Evolutionary conservation across 306 rosid genomes (phyloP).

Genomic region (Astragalus membranaceus): DNA sequence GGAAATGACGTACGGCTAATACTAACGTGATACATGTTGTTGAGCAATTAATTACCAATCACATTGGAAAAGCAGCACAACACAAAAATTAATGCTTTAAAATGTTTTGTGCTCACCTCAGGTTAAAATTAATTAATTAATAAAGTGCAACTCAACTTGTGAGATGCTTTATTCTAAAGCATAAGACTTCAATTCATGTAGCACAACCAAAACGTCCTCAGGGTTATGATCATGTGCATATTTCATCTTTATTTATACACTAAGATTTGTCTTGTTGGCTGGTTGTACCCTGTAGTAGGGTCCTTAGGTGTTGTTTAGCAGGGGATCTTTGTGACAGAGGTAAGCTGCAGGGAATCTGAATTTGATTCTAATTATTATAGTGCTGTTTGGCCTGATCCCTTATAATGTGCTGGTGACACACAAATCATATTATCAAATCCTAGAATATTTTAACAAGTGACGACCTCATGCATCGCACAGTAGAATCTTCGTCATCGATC

Average conservation of each 20-base stretch:
- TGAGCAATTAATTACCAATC: neutral
- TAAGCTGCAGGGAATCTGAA: slow-evolving; percentile 23
- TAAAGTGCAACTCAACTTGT: neutral
- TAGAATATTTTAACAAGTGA: slow-evolving; percentile 3
- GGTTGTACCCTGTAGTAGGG: neutral
- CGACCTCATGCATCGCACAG: neutral
- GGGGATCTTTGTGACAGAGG: slow-evolving; percentile 17
- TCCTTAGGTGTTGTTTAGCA: neutral
- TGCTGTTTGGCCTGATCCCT: neutral
- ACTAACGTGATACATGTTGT: neutral
- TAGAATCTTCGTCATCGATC: neutral
- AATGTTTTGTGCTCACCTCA: neutral
- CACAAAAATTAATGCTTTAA: no score
- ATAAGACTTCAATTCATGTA: neutral
- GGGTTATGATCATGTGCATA: neutral
- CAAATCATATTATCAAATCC: slow-evolving; percentile 3
- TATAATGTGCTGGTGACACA: slow-evolving; percentile 6
- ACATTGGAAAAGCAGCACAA: slow-evolving; percentile 13
- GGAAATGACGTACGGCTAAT: slow-evolving; percentile 15
- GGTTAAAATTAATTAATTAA: no score
- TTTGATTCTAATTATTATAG: slow-evolving; percentile 21
- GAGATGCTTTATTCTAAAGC: neutral
- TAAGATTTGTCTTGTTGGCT: neutral
- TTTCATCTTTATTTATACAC: neutral
- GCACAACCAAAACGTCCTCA: neutral